Percentiles rank a stretch among this genome's conserved stretches.
Conservation (phyloP, 1,284 basidiomycete species). For the Ceratobasidium sp. region DNA sequence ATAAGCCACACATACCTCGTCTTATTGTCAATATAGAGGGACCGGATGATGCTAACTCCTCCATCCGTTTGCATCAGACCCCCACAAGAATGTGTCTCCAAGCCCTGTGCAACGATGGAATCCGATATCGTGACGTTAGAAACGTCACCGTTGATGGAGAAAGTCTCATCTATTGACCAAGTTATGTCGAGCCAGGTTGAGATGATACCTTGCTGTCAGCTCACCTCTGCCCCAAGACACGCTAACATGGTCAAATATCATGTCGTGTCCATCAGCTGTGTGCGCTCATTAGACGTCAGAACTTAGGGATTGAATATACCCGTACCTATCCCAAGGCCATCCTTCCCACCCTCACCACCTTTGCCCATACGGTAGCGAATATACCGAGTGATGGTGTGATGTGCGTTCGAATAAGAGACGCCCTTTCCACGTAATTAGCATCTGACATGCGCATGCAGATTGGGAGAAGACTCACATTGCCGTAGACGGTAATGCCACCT, state of each 20-base stretch:
- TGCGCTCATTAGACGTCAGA: conserved; percentile 43
- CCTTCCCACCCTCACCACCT: conserved; percentile 50
- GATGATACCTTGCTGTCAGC: not conserved
- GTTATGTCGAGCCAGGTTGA: not conserved
- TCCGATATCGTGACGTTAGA: conserved; percentile 51
- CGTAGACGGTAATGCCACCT: conserved; percentile 49
- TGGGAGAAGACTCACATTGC: conserved; percentile 41
- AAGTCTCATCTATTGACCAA: conserved; percentile 47
- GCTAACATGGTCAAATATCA: conserved; percentile 53
- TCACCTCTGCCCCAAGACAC: conserved; percentile 51
- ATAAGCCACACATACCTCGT: conserved; percentile 43
- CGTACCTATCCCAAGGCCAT: conserved; percentile 41
- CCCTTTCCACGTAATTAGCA: conserved; percentile 3
- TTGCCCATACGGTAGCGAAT: conserved; percentile 52
- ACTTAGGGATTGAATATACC: not conserved
- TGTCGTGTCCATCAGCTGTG: conserved; percentile 51
- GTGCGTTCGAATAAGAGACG: conserved; percentile 41
- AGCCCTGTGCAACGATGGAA: conserved; percentile 51
- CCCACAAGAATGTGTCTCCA: conserved; percentile 52
- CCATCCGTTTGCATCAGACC: conserved; percentile 52
- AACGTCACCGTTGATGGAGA: conserved; percentile 53
- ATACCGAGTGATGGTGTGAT: conserved; percentile 51
- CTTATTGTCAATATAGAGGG: conserved; percentile 52
- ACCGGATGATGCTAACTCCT: conserved; percentile 51
- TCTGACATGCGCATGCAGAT: not conserved